Conservation (phyloP, 2,329 filamentous ascomycete genomes). For the Torrubiella hemipterigena region DNA sequence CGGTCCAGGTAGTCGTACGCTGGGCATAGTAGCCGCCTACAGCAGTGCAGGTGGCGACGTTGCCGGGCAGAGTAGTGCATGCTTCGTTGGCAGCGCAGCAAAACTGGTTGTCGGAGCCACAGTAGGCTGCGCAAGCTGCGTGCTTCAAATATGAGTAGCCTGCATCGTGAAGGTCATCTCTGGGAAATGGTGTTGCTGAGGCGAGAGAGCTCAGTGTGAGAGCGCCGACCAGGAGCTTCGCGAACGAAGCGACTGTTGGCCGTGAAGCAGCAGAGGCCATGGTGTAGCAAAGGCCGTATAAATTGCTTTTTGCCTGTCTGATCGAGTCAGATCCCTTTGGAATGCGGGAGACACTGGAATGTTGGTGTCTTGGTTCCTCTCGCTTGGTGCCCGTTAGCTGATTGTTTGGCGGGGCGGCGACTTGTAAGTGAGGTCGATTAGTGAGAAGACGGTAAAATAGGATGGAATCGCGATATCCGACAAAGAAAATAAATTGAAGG, state of each 20-base stretch:
- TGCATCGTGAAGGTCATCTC: conserved; percentile 32
- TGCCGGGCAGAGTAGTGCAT: conserved; percentile 37
- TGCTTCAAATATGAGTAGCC: conserved; percentile 39
- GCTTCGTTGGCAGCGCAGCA: conserved; percentile 38
- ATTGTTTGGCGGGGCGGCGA: not conserved
- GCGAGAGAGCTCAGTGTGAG: conserved; percentile 16
- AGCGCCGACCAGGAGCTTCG: conserved; percentile 25
- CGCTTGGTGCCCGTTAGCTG: not conserved
- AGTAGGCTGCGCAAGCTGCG: conserved; percentile 38
- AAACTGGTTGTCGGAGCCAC: conserved; percentile 41
- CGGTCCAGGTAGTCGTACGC: conserved; percentile 48
- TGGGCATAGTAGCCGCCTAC: conserved; percentile 19
- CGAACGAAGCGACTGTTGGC: conserved; percentile 5
- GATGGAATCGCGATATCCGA: not conserved
- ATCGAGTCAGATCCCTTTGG: not conserved
- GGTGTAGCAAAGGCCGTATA: no score
- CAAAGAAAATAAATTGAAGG: not conserved
- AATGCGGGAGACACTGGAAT: not conserved
- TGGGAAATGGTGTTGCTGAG: conserved; percentile 36
- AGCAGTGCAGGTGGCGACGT: conserved; percentile 36
- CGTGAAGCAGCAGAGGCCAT: conserved; percentile 4
- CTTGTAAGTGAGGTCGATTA: not conserved
- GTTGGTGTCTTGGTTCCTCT: not conserved
- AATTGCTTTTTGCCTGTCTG: not conserved
- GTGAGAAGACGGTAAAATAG: conserved; percentile 2